Evolutionary conservation across 306 rosid genomes (phyloP), one percentile per base, ranked within the genome.

Genomic region (Notholithocarpus densiflorus): DNA sequence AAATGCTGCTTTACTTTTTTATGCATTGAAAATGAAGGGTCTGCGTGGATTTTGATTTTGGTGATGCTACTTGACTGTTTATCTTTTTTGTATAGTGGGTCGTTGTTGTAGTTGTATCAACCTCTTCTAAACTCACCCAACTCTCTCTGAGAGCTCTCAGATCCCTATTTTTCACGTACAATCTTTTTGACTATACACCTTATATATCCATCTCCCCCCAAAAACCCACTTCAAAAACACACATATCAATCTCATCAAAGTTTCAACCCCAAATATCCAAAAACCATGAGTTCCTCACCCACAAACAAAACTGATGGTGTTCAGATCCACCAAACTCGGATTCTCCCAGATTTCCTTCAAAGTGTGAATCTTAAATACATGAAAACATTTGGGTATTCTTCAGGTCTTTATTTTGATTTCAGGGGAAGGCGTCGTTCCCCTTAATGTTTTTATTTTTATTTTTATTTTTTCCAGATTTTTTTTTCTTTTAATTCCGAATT

Each of bases 351-450:
- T 68, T 90, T 87, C 75, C 68, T 85, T 1, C 91, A 78, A 72
- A 89, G 84, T 18, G 90, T 89, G 20, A 84, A 91, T 83, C 82
- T 88, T 53, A 91, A 87, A 83, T 79, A 90, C 71, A 90, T 88
- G 54, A 92, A 87, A 79, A n/a, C n/a, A n/a, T n/a, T n/a, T n/a
- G n/a, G n/a, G n/a, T n/a, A n/a, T n/a, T n/a, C n/a, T n/a, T n/a
- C n/a, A n/a, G n/a, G n/a, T n/a, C n/a, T n/a, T n/a, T n/a, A n/a
- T n/a, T n/a, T n/a, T n/a, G n/a, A n/a, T n/a, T n/a, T n/a, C n/a
- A n/a, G n/a, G n/a, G n/a, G n/a, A n/a, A n/a, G n/a, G n/a, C n/a
- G n/a, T n/a, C n/a, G n/a, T n/a, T n/a, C n/a, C n/a, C n/a, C n/a
- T n/a, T n/a, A n/a, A n/a, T n/a, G n/a, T n/a, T n/a, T n/a, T n/a